Conservation (phyloP, 495 filamentous ascomycete species). For the Aspergillus ostianus region DNA sequence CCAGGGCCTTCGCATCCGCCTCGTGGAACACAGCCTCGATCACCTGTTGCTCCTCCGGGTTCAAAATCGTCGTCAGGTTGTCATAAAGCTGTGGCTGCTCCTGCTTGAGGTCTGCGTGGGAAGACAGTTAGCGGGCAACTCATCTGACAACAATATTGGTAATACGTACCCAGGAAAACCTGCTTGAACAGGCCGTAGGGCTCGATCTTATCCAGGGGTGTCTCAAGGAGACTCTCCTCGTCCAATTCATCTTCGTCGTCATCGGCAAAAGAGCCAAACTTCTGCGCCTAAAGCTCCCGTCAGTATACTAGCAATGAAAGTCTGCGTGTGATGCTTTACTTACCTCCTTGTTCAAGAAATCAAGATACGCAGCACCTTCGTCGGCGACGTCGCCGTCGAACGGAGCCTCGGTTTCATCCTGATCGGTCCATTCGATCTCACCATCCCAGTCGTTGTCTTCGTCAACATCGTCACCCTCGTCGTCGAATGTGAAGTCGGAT, state of each 20-base stretch:
- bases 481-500: conserved; percentile 73
- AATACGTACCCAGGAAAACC: conserved; percentile 74
- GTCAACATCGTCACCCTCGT: conserved; percentile 75
- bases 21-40: conserved; percentile 78
- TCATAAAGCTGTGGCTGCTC: conserved; percentile 89
- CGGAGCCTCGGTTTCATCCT: conserved; percentile 54
- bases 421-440: conserved; percentile 69
- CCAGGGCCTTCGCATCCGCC: conserved; percentile 63
- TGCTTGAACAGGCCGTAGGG: conserved; percentile 85
- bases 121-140: conserved; percentile 12
- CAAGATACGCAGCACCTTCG: conserved; percentile 90
- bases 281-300: conserved; percentile 62
- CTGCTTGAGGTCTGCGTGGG: conserved; percentile 72
- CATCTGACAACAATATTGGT: not conserved
- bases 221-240: conserved; percentile 88
- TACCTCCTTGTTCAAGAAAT: conserved; percentile 91
- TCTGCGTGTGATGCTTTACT: conserved; percentile 10
- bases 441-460: conserved; percentile 65
- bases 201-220: conserved; percentile 90
- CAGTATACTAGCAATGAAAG: conserved; percentile 11
- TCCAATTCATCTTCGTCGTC: conserved; percentile 89
- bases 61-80: conserved; percentile 72
- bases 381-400: conserved; percentile 69
- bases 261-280: conserved; percentile 66
- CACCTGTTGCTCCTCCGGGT: conserved; percentile 74